These are phyloP conservation scores for Ceratocystis variospora DNA, from an alignment of 2,329 filamentous ascomycete genomes.

Conservation along the genomic window DNA sequence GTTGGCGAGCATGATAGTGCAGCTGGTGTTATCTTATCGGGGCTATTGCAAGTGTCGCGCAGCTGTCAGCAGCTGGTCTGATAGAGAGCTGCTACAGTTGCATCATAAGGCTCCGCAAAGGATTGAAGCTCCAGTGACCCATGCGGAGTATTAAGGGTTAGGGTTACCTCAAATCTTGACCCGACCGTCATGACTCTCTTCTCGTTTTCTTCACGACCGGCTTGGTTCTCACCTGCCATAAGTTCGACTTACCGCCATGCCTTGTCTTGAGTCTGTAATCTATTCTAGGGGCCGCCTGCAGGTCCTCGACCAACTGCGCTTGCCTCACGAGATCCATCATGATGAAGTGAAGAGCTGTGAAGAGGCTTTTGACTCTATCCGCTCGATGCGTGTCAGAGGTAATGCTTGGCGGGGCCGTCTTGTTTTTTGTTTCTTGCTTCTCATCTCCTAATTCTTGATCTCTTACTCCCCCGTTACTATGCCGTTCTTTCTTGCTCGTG, in stretches of 20 bases:
- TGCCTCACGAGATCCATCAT: constrained; percentile 69
- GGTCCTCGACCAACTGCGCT: constrained; percentile 70
- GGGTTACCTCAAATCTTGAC: no score
- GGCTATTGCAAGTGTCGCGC: neutral
- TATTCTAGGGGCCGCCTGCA: constrained; percentile 58
- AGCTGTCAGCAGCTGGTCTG: neutral
- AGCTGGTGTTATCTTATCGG: constrained; percentile 1
- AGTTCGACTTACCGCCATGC: constrained; percentile 29
- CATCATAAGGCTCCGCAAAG: neutral
- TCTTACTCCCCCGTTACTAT: neutral
- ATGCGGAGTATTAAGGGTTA: neutral
- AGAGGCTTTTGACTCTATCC: constrained; percentile 72
- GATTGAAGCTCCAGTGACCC: neutral
- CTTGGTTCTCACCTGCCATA: neutral
- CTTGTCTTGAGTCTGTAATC: constrained; percentile 61
- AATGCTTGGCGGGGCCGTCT: neutral
- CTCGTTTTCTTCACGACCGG: neutral
- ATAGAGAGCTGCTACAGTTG: neutral
- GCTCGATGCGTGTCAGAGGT: constrained; percentile 60
- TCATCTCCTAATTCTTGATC: no score
- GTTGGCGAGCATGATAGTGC: neutral
- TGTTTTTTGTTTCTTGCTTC: neutral
- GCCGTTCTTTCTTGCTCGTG: neutral
- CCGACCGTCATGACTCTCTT: no score
- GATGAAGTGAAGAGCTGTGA: constrained; percentile 55